phyloP scores from a whole-genome alignment of 257 asterid genomes.

The Nicotiana benthamiana region DNA sequence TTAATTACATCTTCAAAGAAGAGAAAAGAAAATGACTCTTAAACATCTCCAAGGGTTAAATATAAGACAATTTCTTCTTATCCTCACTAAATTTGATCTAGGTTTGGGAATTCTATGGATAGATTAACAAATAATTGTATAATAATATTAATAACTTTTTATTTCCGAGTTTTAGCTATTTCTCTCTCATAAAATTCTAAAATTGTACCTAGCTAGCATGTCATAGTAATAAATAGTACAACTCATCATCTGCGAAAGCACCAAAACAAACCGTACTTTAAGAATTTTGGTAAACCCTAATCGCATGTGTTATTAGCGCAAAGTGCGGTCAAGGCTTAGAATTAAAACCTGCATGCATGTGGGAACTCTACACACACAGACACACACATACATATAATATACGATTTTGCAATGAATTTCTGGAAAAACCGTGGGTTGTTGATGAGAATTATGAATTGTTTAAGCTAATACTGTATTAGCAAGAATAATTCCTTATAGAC shows the following conservation, averaged over 20 bases:
- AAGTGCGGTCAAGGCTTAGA: neutral
- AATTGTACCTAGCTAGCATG: neutral
- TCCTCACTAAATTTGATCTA: no score
- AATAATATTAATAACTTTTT: neutral
- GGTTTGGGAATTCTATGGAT: no score
- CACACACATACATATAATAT: neutral
- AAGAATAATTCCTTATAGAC: neutral
- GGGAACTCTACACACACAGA: neutral
- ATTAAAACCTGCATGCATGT: constrained; percentile 10
- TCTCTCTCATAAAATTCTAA: neutral
- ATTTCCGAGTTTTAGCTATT: neutral
- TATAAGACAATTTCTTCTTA: no score
- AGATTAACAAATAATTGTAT: no score
- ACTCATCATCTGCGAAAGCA: constrained; percentile 10
- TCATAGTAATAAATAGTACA: constrained; percentile 3
- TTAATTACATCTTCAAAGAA: no score
- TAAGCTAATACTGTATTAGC: neutral
- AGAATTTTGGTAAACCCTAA: neutral
- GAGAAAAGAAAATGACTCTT: no score
- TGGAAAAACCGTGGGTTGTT: neutral
- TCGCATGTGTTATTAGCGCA: constrained; percentile 12
- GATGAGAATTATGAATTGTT: neutral
- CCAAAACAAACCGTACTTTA: constrained; percentile 5
- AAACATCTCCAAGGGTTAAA: no score
- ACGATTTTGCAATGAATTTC: neutral